Evolutionary conservation across 257 asterid genomes (phyloP).

Genomic region (Eustoma russellianum): DNA sequence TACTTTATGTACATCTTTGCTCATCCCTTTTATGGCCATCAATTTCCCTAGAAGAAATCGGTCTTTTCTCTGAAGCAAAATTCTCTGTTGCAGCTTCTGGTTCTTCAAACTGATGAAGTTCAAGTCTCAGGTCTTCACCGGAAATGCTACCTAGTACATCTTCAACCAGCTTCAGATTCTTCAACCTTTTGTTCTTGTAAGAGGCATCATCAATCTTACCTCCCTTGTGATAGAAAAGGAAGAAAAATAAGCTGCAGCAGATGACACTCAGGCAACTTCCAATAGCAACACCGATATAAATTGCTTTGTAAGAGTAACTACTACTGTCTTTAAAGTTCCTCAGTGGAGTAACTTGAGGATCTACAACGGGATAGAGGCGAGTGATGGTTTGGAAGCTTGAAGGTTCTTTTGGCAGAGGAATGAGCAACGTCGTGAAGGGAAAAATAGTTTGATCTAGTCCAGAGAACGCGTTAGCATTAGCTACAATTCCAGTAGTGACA

Average conservation of each 20-base stretch:
- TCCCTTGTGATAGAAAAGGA: slow-evolving; percentile 15
- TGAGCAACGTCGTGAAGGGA: slow-evolving; percentile 52
- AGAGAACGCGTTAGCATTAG: slow-evolving; percentile 41
- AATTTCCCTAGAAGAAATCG: slow-evolving; percentile 41
- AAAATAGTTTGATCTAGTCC: slow-evolving; percentile 21
- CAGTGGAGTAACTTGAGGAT: slow-evolving; percentile 3
- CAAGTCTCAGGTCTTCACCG: slow-evolving; percentile 26
- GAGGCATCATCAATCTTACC: slow-evolving; percentile 1
- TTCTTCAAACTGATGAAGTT: slow-evolving; percentile 37
- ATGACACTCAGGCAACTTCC: slow-evolving; percentile 42
- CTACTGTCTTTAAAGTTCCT: background rate
- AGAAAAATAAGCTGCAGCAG: slow-evolving; percentile 21
- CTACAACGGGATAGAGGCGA: background rate
- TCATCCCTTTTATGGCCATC: slow-evolving; percentile 31
- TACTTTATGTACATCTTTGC: slow-evolving; percentile 33
- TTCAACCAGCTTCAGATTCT: slow-evolving; percentile 16
- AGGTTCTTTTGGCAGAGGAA: slow-evolving; percentile 43
- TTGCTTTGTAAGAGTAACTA: slow-evolving; percentile 16
- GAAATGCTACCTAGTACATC: slow-evolving; percentile 27
- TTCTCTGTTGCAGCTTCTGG: slow-evolving; percentile 39
- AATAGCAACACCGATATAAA: slow-evolving; percentile 31
- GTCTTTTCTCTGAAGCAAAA: slow-evolving; percentile 28
- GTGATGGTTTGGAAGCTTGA: slow-evolving; percentile 18
- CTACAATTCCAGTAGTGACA: slow-evolving; percentile 24
- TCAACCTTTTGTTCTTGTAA: slow-evolving; percentile 7